Evolutionary conservation across 1,284 basidiomycete species (phyloP).

Genomic region (Puccinia horiana): DNA sequence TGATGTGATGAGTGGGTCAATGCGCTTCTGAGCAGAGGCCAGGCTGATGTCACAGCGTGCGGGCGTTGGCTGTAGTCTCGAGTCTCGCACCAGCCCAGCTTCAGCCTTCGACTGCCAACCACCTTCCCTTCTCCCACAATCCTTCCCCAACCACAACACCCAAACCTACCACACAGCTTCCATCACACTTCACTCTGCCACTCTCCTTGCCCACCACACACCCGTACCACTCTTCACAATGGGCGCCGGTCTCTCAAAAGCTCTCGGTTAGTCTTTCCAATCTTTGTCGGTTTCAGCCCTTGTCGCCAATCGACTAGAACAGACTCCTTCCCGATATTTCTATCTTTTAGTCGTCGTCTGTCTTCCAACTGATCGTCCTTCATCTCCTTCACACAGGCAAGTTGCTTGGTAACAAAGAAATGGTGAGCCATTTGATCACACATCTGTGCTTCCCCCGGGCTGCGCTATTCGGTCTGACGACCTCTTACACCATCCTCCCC

Average conservation of each 20-base stretch:
- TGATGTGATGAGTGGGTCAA: too few relatives aligned
- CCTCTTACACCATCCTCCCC: background rate
- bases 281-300: background rate
- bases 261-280: slow-evolving; percentile 55
- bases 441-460: background rate
- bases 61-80: too few relatives aligned
- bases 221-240: slow-evolving; percentile 54
- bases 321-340: background rate
- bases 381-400: slow-evolving; percentile 50
- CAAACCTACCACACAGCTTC: too few relatives aligned
- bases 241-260: slow-evolving; percentile 62
- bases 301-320: background rate
- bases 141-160: too few relatives aligned
- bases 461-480: background rate
- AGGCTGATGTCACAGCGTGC: too few relatives aligned
- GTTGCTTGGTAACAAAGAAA: slow-evolving; percentile 58
- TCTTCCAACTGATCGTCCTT: background rate
- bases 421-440: slow-evolving; percentile 40
- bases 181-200: background rate
- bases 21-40: too few relatives aligned
- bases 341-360: background rate
- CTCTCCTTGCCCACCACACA: background rate
- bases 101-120: too few relatives aligned
- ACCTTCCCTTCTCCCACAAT: too few relatives aligned
- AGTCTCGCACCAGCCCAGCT: too few relatives aligned